Evolutionary conservation across 192 early-diverging fungal genomes (phyloP), one percentile per base, ranked within the genome.

Genomic region (Coemansia sp.): DNA sequence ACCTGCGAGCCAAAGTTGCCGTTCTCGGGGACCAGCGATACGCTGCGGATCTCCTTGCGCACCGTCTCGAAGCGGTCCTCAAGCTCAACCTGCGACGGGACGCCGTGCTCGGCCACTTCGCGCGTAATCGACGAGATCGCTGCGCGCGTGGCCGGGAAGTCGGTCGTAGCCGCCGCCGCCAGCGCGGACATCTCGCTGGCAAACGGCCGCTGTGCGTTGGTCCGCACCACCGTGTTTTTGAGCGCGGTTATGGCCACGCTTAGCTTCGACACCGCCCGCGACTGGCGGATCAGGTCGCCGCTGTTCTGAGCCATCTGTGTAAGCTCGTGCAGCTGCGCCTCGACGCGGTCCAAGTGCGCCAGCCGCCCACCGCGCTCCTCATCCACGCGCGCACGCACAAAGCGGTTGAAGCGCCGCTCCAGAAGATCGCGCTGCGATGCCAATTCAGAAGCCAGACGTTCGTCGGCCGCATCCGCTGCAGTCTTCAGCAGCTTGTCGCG

Each of bases 361-460:
- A 98, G 76, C 16, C 95, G 89, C 14, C 92, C 92, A 19, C 85
- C 86, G 55, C 95, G 88, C 80, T 98, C 95, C 45, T 89, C 80
- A 56, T 98, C 95, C 25, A 98, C 89, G 28, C 87, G 77, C 19
- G 77, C 72, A 51, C 87, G 89, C 67, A 94, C 86, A 65, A 93
- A 85, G 29, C 85, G 79, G 50, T 87, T 77, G 84, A 91, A 98
- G 50, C 82, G 82, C 44, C 88, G 83, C 73, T 94, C 86, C 65
- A 93, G 76, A 35, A 88, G 81, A 49, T 83, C 78, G 32, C 83
- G 83, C 67, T 95, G 90, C 24, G 72, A 65, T 32, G 76, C 43
- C 44, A 94, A 82, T 60, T 87, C 85, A 22, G 66, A 55, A n/a
- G 80, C 72, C 44, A 92, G 80, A 32, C 83, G 81, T 62, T 83